A percentile compares a stretch with the other conserved stretches of the same genome.
Evolutionary conservation across 495 filamentous ascomycete genomes (phyloP).

Genomic region (Penicillium malachiteum): DNA sequence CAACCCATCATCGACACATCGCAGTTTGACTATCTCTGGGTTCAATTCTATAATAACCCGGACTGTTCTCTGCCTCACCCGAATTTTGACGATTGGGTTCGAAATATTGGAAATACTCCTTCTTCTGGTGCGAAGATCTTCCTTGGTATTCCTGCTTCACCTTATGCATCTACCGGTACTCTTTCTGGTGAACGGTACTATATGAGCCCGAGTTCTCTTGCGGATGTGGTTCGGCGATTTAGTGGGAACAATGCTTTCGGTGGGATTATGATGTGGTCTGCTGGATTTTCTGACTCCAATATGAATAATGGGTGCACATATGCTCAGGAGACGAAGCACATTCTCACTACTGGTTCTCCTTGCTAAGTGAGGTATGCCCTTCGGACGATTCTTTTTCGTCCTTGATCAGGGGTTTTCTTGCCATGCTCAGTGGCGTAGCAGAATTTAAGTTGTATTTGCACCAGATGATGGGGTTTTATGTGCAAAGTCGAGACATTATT

Average conservation of each 20-base stretch:
- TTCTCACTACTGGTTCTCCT: slow-evolving; percentile 22
- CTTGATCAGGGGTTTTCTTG: too few relatives aligned
- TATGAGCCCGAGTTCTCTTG: slow-evolving; percentile 37
- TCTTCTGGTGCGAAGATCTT: slow-evolving; percentile 46
- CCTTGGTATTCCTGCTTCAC: slow-evolving; percentile 46
- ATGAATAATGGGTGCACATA: slow-evolving; percentile 42
- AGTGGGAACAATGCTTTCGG: slow-evolving; percentile 43
- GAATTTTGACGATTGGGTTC: slow-evolving; percentile 48
- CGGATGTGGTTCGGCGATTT: slow-evolving; percentile 23
- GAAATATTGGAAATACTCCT: slow-evolving; percentile 36
- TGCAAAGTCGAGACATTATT: too few relatives aligned
- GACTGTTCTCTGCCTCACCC: slow-evolving; percentile 23
- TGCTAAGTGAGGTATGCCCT: slow-evolving; percentile 6
- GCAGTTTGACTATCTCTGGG: slow-evolving; percentile 40
- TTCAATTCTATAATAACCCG: slow-evolving; percentile 50
- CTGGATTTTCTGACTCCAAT: slow-evolving; percentile 43
- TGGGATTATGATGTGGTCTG: slow-evolving; percentile 58
- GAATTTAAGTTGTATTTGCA: too few relatives aligned
- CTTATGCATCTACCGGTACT: slow-evolving; percentile 39
- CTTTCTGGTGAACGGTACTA: slow-evolving; percentile 44
- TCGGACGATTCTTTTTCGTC: too few relatives aligned
- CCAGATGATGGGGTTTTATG: too few relatives aligned
- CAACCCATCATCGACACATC: slow-evolving; percentile 32
- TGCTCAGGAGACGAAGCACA: slow-evolving; percentile 36
- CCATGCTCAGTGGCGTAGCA: too few relatives aligned